phyloP scores from a whole-genome alignment of 371 early-diverging fungal species.

The Lichtheimia ornata region DNA sequence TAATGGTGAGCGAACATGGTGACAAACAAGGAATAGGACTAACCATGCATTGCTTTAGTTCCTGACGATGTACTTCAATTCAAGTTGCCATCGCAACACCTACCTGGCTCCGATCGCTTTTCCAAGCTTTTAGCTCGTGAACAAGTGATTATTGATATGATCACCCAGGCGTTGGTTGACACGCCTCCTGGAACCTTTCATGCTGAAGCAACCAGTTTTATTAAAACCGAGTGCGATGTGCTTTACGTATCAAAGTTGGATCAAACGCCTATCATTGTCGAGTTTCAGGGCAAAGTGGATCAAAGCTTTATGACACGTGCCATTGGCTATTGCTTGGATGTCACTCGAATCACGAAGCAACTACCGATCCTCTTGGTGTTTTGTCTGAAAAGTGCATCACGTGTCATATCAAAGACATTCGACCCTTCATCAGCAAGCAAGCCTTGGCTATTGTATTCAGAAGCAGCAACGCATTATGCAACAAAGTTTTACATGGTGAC shows the following conservation, averaged over 20 bases:
- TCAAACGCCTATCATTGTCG: not conserved
- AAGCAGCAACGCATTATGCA: not conserved
- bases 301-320: not conserved
- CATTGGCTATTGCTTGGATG: not conserved
- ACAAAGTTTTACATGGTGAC: conserved; percentile 1
- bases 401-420: not conserved
- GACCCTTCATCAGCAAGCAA: not conserved
- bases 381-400: too few species aligned
- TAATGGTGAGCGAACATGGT: too few species aligned
- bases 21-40: too few species aligned
- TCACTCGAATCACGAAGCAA: not conserved
- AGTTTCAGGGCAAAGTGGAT: conserved; percentile 9
- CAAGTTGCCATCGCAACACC: conserved; percentile 6
- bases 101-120: not conserved
- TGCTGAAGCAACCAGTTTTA: not conserved
- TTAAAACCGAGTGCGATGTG: not conserved
- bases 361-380: conserved; percentile 3
- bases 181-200: not conserved
- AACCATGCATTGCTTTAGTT: not conserved
- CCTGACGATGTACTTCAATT: not conserved
- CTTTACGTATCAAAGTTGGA: not conserved
- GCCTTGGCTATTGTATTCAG: not conserved
- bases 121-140: not conserved
- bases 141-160: not conserved
- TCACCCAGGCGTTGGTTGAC: not conserved